A percentile compares a stretch with the other conserved stretches of the same genome.
Conservation (phyloP, 2,329 filamentous ascomycete species). For the Apiospora hydei region DNA sequence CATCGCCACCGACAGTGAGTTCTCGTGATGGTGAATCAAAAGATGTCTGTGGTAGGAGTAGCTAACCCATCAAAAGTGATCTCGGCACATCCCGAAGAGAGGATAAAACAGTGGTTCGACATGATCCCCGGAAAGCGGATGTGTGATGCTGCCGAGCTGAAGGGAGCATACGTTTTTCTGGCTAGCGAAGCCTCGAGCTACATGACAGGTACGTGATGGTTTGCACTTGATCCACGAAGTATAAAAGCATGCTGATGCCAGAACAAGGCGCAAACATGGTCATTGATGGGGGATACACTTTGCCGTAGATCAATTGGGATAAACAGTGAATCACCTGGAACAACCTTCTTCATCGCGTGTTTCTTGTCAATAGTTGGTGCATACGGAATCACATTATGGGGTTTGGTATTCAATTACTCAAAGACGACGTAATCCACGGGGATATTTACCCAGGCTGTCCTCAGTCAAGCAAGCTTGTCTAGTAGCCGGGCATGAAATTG, state of each 20-base stretch:
- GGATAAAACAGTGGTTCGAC: conserved; percentile 38
- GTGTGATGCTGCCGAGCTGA: conserved; percentile 43
- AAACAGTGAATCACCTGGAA: too few species aligned
- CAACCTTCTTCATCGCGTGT: too few species aligned
- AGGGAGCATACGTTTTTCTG: conserved; percentile 47
- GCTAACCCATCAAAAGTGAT: conserved; percentile 36
- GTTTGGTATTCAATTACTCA: too few species aligned
- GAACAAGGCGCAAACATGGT: not conserved
- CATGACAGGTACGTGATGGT: conserved; percentile 44
- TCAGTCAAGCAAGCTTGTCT: too few species aligned
- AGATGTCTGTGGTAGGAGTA: too few species aligned
- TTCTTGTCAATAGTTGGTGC: too few species aligned
- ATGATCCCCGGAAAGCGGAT: conserved; percentile 42
- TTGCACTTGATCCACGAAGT: rapidly evolving
- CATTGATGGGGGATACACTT: not conserved
- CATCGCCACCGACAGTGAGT: conserved; percentile 42
- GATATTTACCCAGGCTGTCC: too few species aligned
- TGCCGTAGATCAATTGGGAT: not conserved
- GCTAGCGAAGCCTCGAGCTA: conserved; percentile 50
- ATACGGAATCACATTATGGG: too few species aligned
- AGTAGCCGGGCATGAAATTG: too few species aligned
- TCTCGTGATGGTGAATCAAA: not conserved
- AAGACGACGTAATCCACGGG: too few species aligned
- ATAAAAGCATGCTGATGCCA: not conserved
- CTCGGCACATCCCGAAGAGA: conserved; percentile 40